These are phyloP conservation scores for Dioscorea dumetorum DNA, from an alignment of 106 monocot species.

Conservation along the genomic window DNA sequence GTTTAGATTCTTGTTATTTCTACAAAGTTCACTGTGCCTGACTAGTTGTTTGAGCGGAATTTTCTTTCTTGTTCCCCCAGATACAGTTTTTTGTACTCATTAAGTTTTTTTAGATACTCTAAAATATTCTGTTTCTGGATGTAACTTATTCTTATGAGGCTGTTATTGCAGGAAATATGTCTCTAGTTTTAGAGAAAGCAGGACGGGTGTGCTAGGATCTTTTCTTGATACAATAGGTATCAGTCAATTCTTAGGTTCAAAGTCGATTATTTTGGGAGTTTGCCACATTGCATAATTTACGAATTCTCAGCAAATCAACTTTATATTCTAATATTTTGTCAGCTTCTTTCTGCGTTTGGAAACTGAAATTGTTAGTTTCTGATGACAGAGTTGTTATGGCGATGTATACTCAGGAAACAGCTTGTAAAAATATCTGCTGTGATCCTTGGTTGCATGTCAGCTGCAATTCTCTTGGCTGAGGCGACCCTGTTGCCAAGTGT, in stretches of 20 bases:
- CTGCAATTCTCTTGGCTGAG: constrained; percentile 95
- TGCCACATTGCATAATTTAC: too few species aligned
- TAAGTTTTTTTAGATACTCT: too few species aligned
- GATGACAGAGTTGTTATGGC: constrained; percentile 81
- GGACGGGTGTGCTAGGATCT: constrained; percentile 57
- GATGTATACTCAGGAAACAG: constrained; percentile 75
- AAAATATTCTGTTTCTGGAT: too few species aligned
- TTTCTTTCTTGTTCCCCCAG: too few species aligned
- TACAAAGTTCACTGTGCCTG: too few species aligned
- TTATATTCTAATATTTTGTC: too few species aligned
- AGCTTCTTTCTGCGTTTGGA: too few species aligned
- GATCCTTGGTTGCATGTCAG: constrained; percentile 77
- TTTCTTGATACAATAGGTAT: constrained; percentile 74
- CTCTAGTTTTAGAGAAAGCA: constrained; percentile 77
- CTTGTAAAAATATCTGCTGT: constrained; percentile 62
- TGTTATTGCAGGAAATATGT: constrained; percentile 70
- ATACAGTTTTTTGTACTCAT: too few species aligned
- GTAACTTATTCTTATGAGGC: neutral
- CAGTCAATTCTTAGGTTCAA: constrained; percentile 1
- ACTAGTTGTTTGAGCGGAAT: too few species aligned
- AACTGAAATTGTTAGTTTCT: too few species aligned
- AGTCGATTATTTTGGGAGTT: neutral
- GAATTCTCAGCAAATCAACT: too few species aligned
- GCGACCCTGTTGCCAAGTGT: constrained; percentile 88
- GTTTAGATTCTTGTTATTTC: too few species aligned